These are phyloP conservation scores for Teunomyces panamensis DNA, from an alignment of 805 yeast genomes.

Conservation along the genomic window DNA sequence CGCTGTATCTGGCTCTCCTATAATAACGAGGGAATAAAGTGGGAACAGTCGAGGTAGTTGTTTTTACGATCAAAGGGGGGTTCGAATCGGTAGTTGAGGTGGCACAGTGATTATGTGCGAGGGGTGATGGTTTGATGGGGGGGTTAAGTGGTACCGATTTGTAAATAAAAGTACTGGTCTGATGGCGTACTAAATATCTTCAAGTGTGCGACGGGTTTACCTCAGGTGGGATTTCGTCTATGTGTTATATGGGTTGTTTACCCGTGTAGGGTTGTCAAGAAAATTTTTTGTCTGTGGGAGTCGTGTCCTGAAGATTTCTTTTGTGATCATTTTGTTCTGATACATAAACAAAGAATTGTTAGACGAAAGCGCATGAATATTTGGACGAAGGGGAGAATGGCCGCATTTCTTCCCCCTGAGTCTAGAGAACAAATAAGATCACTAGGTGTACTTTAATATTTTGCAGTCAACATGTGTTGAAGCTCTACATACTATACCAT, in stretches of 20 bases:
- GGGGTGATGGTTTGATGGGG: background rate
- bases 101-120: background rate
- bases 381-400: no score
- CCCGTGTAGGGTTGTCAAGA: background rate
- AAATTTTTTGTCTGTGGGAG: slow-evolving; percentile 1
- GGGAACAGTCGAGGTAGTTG: background rate
- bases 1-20: background rate
- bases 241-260: slow-evolving; percentile 2
- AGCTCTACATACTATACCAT: no score
- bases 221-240: background rate
- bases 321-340: slow-evolving; percentile 1
- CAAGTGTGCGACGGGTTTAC: background rate
- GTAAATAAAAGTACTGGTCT: slow-evolving; percentile 1
- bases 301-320: background rate
- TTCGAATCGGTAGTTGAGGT: background rate
- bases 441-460: no score
- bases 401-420: no score
- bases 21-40: slow-evolving; percentile 1
- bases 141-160: background rate
- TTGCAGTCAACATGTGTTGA: no score
- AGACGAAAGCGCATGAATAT: background rate
- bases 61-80: background rate
- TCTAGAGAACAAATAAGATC: no score
- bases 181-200: slow-evolving; percentile 2
- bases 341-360: background rate